These are phyloP conservation scores for Lactifluus pinguis DNA, from an alignment of 768 basidiomycete genomes.

Conservation along the genomic window DNA sequence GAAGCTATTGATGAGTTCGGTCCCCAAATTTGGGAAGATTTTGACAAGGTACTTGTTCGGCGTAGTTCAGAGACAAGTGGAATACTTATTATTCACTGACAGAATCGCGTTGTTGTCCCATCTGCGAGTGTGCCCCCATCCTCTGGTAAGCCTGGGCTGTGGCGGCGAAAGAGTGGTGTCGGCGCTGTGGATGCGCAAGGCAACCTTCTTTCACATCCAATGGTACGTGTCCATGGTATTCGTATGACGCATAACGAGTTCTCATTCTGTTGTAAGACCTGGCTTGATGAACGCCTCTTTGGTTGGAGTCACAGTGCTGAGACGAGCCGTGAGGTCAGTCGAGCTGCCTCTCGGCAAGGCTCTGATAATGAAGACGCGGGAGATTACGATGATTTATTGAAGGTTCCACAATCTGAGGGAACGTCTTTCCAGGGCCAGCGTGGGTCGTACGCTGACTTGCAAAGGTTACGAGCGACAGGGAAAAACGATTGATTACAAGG, in stretches of 20 bases:
- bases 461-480: slow-evolving; percentile 41
- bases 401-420: slow-evolving; percentile 20
- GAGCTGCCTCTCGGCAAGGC: slow-evolving; percentile 60
- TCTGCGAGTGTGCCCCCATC: slow-evolving; percentile 80
- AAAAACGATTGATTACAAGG: background rate
- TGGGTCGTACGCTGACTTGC: slow-evolving; percentile 73
- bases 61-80: background rate
- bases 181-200: slow-evolving; percentile 77
- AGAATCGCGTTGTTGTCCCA: slow-evolving; percentile 62
- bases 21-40: slow-evolving; percentile 78
- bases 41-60: slow-evolving; percentile 53
- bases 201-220: slow-evolving; percentile 76
- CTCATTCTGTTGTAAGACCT: slow-evolving; percentile 36
- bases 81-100: background rate
- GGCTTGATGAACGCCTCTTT: slow-evolving; percentile 88
- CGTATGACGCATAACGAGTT: background rate
- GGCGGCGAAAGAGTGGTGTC: slow-evolving; percentile 66
- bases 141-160: slow-evolving; percentile 59
- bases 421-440: slow-evolving; percentile 38
- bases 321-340: slow-evolving; percentile 48
- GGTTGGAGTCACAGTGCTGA: slow-evolving; percentile 72
- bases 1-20: slow-evolving; percentile 82
- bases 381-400: slow-evolving; percentile 85
- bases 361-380: slow-evolving; percentile 84
- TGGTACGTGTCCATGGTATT: slow-evolving; percentile 38